Evolutionary conservation across 345 rosid species (phyloP).

Genomic region (Aquilaria sinensis): DNA sequence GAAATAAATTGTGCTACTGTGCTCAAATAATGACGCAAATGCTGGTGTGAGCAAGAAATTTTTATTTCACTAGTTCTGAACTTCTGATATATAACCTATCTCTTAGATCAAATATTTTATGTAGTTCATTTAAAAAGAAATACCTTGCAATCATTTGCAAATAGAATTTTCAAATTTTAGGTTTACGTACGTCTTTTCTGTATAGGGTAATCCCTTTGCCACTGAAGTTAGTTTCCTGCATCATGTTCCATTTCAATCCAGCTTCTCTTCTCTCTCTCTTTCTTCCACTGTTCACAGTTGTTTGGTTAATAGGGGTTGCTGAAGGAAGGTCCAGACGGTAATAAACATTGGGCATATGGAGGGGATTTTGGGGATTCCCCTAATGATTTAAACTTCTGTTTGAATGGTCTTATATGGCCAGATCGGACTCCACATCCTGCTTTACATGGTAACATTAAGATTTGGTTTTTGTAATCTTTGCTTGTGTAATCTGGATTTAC

Average conservation of each 20-base stretch:
- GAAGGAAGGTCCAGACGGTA: conserved; percentile 61
- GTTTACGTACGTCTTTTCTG: background rate
- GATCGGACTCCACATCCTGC: conserved; percentile 96
- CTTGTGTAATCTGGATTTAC: background rate
- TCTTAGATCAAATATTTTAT: no score
- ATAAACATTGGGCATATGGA: conserved; percentile 95
- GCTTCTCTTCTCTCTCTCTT: background rate
- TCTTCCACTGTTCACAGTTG: background rate
- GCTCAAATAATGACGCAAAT: no score
- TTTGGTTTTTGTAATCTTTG: conserved; percentile 2
- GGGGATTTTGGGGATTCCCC: conserved; percentile 96
- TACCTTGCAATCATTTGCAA: no score
- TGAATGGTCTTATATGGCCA: conserved; percentile 91
- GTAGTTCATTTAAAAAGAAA: no score
- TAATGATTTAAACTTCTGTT: conserved; percentile 92
- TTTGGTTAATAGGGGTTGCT: conserved; percentile 54
- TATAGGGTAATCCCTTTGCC: background rate
- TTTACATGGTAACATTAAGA: conserved; percentile 53
- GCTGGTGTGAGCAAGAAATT: no score
- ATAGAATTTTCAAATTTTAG: no score
- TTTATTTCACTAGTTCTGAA: no score
- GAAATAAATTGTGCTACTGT: no score
- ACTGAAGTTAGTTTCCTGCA: background rate
- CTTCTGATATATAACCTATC: no score
- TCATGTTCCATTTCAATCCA: background rate